Percentiles rank a stretch among this genome's conserved stretches.
phyloP scores from a whole-genome alignment of 2,329 filamentous ascomycete genomes.

The Trichoderma koningiopsis region DNA sequence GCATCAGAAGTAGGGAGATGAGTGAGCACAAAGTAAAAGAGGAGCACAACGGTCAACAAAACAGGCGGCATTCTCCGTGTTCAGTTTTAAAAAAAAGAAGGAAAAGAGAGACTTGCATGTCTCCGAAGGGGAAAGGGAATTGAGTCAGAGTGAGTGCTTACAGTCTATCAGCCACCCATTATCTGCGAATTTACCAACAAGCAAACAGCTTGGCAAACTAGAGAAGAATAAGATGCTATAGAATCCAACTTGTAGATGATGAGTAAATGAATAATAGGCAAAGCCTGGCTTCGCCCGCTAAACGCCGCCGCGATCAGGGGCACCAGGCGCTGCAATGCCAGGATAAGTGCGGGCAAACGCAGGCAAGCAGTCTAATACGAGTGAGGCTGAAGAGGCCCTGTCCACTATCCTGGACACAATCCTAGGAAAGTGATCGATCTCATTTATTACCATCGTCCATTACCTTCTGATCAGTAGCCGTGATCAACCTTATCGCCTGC shows the following conservation, averaged over 20 bases:
- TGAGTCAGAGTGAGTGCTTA: neutral
- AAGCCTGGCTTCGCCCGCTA: neutral
- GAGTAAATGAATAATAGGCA: neutral
- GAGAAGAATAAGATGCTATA: neutral
- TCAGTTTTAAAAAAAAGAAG: neutral
- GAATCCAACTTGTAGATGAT: neutral
- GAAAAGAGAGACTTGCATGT: neutral
- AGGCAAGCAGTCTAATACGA: neutral
- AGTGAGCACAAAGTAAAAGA: neutral
- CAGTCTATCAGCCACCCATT: neutral
- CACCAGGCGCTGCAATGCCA: neutral
- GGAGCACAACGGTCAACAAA: neutral
- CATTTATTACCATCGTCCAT: conserved; percentile 2
- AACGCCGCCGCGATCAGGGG: neutral
- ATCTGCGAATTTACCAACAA: neutral
- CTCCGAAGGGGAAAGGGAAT: neutral
- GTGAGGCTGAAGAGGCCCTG: conserved; percentile 17
- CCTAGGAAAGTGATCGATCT: neutral
- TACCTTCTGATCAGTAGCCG: neutral
- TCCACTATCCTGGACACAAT: neutral
- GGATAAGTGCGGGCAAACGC: neutral
- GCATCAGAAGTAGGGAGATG: neutral
- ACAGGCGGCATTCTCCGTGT: neutral
- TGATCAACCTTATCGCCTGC: conserved; percentile 9
- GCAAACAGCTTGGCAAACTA: neutral